phyloP scores from a whole-genome alignment of 2,329 filamentous ascomycete genomes.

The Emericellopsis cladophorae region DNA sequence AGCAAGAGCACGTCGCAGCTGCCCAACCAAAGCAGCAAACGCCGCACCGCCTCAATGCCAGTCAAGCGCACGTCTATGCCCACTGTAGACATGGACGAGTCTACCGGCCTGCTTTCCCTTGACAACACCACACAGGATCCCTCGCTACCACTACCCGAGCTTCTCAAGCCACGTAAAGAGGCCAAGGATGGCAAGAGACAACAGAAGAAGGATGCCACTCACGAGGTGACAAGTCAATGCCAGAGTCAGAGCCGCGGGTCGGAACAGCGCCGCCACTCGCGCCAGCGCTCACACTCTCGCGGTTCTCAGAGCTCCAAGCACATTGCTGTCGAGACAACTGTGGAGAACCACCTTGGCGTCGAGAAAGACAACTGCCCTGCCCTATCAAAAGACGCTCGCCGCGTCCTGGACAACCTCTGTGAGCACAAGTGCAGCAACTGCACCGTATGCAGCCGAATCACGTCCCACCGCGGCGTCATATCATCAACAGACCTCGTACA shows the following conservation, averaged over 20 bases:
- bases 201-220: neutral
- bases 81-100: constrained; percentile 20
- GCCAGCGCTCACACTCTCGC: constrained; percentile 7
- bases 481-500: constrained; percentile 22
- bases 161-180: constrained; percentile 10
- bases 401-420: constrained; percentile 39
- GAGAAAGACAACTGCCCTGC: constrained; percentile 24
- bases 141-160: constrained; percentile 17
- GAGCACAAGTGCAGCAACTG: constrained; percentile 44
- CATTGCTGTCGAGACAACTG: neutral
- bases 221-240: constrained; percentile 9
- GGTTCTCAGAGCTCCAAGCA: too few species aligned
- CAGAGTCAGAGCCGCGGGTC: constrained; percentile 11
- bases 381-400: constrained; percentile 37
- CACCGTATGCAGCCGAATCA: constrained; percentile 42
- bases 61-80: constrained; percentile 10
- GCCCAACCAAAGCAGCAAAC: constrained; percentile 30
- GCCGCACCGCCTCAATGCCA: constrained; percentile 14
- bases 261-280: constrained; percentile 12
- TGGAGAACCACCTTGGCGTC: constrained; percentile 9
- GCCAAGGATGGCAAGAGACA: constrained; percentile 7
- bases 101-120: constrained; percentile 18
- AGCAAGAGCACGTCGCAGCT: constrained; percentile 15
- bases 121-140: constrained; percentile 21
- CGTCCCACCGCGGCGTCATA: constrained; percentile 25